phyloP scores from a whole-genome alignment of 2,329 filamentous ascomycete genomes.

The Pyrenophora tritici-repentis region DNA sequence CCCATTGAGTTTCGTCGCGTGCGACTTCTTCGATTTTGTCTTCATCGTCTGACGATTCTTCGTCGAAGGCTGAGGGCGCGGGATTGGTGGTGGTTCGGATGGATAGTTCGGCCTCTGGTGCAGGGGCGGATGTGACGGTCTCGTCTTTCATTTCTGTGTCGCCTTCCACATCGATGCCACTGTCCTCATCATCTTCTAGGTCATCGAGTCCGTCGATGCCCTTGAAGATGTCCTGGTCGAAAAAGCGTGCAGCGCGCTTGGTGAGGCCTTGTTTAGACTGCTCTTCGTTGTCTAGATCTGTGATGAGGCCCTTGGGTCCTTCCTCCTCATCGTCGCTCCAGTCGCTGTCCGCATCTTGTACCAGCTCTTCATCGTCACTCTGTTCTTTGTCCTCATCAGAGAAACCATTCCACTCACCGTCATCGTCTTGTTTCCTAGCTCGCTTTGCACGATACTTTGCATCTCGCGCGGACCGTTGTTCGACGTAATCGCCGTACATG shows the following conservation, averaged over 20 bases:
- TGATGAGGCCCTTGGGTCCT: conserved; percentile 60
- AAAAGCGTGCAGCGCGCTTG: conserved; percentile 84
- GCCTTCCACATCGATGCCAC: conserved; percentile 48
- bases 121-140: conserved; percentile 11
- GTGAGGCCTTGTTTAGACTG: conserved; percentile 68
- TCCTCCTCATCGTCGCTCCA: conserved; percentile 65
- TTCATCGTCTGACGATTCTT: conserved; percentile 45
- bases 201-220: conserved; percentile 72
- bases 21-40: conserved; percentile 68
- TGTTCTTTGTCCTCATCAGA: conserved; percentile 66
- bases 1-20: conserved; percentile 64
- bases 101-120: conserved; percentile 19
- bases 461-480: conserved; percentile 77
- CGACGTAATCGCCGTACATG: conserved; percentile 85
- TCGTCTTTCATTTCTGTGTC: conserved; percentile 29
- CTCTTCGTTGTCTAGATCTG: conserved; percentile 63
- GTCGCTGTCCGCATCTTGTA: conserved; percentile 66
- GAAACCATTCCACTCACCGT: conserved; percentile 83
- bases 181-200: conserved; percentile 53
- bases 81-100: conserved; percentile 25
- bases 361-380: conserved; percentile 61
- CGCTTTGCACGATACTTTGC: conserved; percentile 91
- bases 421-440: conserved; percentile 76
- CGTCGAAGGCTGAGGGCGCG: conserved; percentile 33
- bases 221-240: conserved; percentile 93